phyloP scores from a whole-genome alignment of 495 filamentous ascomycete genomes.

The Tuber melanosporum region DNA sequence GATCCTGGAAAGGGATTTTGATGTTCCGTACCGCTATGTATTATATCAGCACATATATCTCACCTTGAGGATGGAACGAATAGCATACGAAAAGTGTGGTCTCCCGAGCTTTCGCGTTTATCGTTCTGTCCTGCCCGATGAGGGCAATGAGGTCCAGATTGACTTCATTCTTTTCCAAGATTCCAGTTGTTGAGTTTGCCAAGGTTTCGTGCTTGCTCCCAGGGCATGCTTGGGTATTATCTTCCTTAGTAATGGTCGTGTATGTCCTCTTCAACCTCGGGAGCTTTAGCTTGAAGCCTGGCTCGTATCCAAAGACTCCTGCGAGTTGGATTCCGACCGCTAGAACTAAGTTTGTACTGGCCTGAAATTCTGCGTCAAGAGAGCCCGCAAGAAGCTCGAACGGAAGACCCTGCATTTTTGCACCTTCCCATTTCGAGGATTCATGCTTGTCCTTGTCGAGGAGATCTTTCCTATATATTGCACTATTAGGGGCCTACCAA shows the following conservation, averaged over 20 bases:
- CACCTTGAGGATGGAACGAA: background rate
- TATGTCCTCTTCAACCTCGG: slow-evolving; percentile 5
- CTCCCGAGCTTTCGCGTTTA: background rate
- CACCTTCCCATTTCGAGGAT: slow-evolving; percentile 11
- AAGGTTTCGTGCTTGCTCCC: slow-evolving; percentile 9
- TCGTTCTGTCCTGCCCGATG: slow-evolving; percentile 4
- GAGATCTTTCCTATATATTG: slow-evolving; percentile 14
- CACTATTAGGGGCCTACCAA: slow-evolving; percentile 12
- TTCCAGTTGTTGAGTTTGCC: slow-evolving; percentile 9
- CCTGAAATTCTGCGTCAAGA: slow-evolving; percentile 7
- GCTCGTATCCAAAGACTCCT: slow-evolving; percentile 5
- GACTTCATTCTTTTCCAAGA: slow-evolving; percentile 5
- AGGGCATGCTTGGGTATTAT: slow-evolving; percentile 6
- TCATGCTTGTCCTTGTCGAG: slow-evolving; percentile 11
- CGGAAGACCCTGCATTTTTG: slow-evolving; percentile 5
- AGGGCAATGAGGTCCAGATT: slow-evolving; percentile 11
- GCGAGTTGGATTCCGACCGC: slow-evolving; percentile 7
- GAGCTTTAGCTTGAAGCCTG: slow-evolving; percentile 13
- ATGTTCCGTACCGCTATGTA: background rate
- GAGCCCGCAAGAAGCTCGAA: slow-evolving; percentile 12
- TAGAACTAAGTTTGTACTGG: slow-evolving; percentile 10
- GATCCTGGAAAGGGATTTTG: slow-evolving; percentile 11
- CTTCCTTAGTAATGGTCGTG: slow-evolving; percentile 9
- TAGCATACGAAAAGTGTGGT: slow-evolving; percentile 7
- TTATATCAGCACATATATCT: background rate